phyloP scores from a whole-genome alignment of 2,329 filamentous ascomycete species.

The Waltergamsia citrina region DNA sequence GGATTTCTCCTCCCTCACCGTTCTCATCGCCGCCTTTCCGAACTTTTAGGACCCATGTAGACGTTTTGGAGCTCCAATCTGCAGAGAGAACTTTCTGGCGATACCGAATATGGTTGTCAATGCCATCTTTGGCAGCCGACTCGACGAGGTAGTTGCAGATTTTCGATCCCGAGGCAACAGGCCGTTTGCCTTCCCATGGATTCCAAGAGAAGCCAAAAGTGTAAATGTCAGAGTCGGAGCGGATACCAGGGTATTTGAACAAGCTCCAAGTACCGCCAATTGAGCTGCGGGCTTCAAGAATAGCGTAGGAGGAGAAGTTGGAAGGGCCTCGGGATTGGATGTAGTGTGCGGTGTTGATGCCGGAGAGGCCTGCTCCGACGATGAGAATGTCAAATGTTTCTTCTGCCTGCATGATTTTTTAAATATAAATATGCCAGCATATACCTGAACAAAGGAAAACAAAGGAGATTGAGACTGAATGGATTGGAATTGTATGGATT shows the following conservation, averaged over 20 bases:
- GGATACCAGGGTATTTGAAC: conserved; percentile 66
- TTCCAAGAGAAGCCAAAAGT: conserved; percentile 63
- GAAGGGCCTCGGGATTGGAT: conserved; percentile 48
- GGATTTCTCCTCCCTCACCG: conserved; percentile 5
- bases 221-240: conserved; percentile 52
- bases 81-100: conserved; percentile 31
- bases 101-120: conserved; percentile 44
- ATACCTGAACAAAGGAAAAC: too few relatives aligned
- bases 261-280: conserved; percentile 74
- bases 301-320: conserved; percentile 40
- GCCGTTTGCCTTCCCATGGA: conserved; percentile 48
- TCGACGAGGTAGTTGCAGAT: conserved; percentile 46
- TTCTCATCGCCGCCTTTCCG: conserved; percentile 9
- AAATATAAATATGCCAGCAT: too few relatives aligned
- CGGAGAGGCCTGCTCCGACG: conserved; percentile 63
- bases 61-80: conserved; percentile 18
- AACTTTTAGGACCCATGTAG: conserved; percentile 10
- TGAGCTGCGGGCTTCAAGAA: conserved; percentile 57
- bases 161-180: conserved; percentile 39
- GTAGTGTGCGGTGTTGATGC: conserved; percentile 65
- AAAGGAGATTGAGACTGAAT: too few relatives aligned
- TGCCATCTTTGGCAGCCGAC: conserved; percentile 37
- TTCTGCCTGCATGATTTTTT: too few relatives aligned
- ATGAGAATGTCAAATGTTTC: conserved; percentile 45
- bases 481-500: too few relatives aligned